Evolutionary conservation across 106 monocot genomes (phyloP), one percentile per base, ranked within the genome.

Genomic region (Acanthochlamys bracteata): DNA sequence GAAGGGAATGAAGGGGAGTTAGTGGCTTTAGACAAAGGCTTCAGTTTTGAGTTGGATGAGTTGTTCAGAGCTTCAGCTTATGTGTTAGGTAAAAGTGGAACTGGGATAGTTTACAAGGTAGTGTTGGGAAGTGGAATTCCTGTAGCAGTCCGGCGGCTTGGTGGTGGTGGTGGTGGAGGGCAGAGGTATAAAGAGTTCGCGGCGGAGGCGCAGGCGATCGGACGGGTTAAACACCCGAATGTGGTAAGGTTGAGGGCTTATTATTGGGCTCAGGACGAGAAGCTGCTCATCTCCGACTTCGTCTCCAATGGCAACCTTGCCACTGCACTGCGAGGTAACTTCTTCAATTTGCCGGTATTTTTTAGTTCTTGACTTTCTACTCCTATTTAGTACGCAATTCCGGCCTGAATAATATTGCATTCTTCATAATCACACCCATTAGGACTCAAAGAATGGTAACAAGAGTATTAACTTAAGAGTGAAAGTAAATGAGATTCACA

Each of bases 81-180:
- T 67, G 86, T 95, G 22, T 65, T 95, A 67, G 90, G 95, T 60
- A 90, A 95, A 67, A 76, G 89, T 1, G 80, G 90, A 67, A 40
- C 61, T 68, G 92, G 92, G 61, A 87, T 95, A 12, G 86, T 95
- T 56, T 95, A 90, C 68, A 95, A 90, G 87, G 95, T 95, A 75
- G 95, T 95, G 73, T 63, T 95, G 25, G 90, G 78, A 8, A 83
- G 73, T 42, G 95, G 95, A 24, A 43, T 72, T 43, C 75, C 90
- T 25, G 87, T 90, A 58, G 95, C 84, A 53, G 95, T 90, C 63
- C 55, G 86, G 68, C 57, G 95, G 60, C 68, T 90, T 7, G 84
- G 90, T 9, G 86, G 73, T 24, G 80, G 83, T 15, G 25, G 70
- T 4, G 60, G 0, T 23, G 72, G 60, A 20, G 63, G 76, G 25